A percentile compares a stretch with the other conserved stretches of the same genome.
These are phyloP conservation scores for Symbiodinium pilosum DNA, from an alignment of 73 alveolate species.

Conservation along the genomic window DNA sequence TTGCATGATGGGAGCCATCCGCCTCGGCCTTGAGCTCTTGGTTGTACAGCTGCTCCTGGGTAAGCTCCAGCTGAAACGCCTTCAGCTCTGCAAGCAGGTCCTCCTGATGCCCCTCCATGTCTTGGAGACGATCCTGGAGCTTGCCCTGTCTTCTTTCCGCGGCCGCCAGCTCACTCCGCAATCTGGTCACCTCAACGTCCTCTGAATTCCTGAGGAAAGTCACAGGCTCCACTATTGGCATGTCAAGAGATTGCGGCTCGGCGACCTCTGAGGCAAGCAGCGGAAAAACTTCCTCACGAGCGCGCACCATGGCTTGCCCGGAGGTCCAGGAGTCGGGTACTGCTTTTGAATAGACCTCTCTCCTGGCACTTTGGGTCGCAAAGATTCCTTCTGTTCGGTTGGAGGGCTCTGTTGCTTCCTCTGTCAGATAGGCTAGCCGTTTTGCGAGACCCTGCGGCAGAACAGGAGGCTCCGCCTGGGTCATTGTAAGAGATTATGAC, in stretches of 20 bases:
- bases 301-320: background rate
- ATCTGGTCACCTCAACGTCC: background rate
- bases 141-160: background rate
- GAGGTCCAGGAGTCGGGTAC: no score
- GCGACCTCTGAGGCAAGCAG: no score
- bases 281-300: no score
- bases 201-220: background rate
- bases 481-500: no score
- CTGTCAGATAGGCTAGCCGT: background rate
- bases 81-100: constrained; percentile 6
- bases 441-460: background rate
- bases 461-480: background rate
- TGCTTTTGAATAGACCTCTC: no score
- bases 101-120: background rate
- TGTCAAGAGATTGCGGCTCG: background rate
- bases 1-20: background rate
- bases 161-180: background rate
- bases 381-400: no score
- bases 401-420: background rate
- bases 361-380: no score
- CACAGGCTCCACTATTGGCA: background rate
- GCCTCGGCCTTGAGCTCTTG: background rate
- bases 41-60: background rate
- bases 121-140: no score
- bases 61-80: constrained; percentile 2